Evolutionary conservation across 1,284 basidiomycete genomes (phyloP), one percentile per base, ranked within the genome.

Genomic region (Leccinum griseonigrum): DNA sequence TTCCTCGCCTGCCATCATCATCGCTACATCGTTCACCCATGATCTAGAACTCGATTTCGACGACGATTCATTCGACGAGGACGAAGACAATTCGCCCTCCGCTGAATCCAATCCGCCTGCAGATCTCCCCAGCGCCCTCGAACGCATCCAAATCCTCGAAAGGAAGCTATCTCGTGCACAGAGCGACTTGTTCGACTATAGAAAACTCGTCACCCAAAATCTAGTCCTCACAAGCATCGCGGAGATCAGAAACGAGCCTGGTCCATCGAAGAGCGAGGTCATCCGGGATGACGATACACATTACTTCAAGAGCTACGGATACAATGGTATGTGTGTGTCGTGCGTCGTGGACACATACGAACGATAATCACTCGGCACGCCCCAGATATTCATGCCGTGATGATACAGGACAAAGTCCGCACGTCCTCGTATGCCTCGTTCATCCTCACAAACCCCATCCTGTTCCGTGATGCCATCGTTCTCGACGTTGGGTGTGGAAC

Each of bases 401-500:
- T 92, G 90, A 88, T 89, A 65, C 85, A 87, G 71, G 97, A 99
- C 74, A 90, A 90, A 76, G 93, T 97, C 55, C 86, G 97, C 52
- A 99, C 97, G 0, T 89, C 96, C 18, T 90, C 93, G 2, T 99
- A 98, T 74, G 95, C 94, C 1, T 84, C 90, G 18, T 98, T 95
- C 77, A 94, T 98, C 70, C 80, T 97, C 34, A 86, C 83, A n/a
- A 97, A 93, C 73, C 88, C 94, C 1, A 75, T 82, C 14, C 78
- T 97, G 14, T 96, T 98, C 81, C 85, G 85, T 60, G 92, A 90
- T 67, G 93, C 94, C 31, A 78, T 91, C 53, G 95, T 99, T 6
- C 87, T 98, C 69, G 97, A 98, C 68, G 95, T 98, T 26, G 97
- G 97, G 3, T 97, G 95, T 69, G 95, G 95, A 0, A 96, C 94